A percentile compares a stretch with the other conserved stretches of the same genome.
These are phyloP conservation scores for Ceratocystis huliohia DNA, from an alignment of 2,329 filamentous ascomycete genomes.

Conservation along the genomic window DNA sequence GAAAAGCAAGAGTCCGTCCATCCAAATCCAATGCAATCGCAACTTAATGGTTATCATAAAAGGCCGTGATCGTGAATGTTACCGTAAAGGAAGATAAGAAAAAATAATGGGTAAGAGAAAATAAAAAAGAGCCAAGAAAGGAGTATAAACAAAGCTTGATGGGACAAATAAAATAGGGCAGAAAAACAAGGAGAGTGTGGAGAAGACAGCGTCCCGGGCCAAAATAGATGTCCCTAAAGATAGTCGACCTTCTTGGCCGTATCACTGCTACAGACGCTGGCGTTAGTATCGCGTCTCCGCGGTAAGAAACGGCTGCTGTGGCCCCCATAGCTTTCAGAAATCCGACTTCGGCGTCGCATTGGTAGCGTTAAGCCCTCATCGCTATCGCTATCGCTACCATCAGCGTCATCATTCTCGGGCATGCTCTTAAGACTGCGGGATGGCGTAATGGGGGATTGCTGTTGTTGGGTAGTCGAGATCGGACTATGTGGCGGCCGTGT, in stretches of 20 bases:
- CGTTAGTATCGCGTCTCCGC: constrained; percentile 20
- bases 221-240: not conserved
- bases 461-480: constrained; percentile 4
- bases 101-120: not conserved
- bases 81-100: constrained; percentile 6
- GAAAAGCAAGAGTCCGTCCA: constrained; percentile 5
- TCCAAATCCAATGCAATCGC: constrained; percentile 11
- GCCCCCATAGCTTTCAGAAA: constrained; percentile 12
- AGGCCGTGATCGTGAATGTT: constrained; percentile 11
- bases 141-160: not conserved
- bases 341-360: constrained; percentile 17
- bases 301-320: constrained; percentile 14
- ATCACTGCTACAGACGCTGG: constrained; percentile 21
- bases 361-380: constrained; percentile 22
- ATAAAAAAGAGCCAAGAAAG: constrained; percentile 4
- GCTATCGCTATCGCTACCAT: constrained; percentile 22
- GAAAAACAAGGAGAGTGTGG: not conserved
- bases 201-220: not conserved
- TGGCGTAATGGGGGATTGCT: not conserved
- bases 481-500: constrained; percentile 14
- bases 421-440: not conserved
- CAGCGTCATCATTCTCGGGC: constrained; percentile 20
- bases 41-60: constrained; percentile 8
- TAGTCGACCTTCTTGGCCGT: constrained; percentile 21
- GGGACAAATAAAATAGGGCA: not conserved